A percentile compares a stretch with the other conserved stretches of the same genome.
phyloP scores from a whole-genome alignment of 1,284 basidiomycete genomes.

The Cutaneotrichosporon cutaneum region DNA sequence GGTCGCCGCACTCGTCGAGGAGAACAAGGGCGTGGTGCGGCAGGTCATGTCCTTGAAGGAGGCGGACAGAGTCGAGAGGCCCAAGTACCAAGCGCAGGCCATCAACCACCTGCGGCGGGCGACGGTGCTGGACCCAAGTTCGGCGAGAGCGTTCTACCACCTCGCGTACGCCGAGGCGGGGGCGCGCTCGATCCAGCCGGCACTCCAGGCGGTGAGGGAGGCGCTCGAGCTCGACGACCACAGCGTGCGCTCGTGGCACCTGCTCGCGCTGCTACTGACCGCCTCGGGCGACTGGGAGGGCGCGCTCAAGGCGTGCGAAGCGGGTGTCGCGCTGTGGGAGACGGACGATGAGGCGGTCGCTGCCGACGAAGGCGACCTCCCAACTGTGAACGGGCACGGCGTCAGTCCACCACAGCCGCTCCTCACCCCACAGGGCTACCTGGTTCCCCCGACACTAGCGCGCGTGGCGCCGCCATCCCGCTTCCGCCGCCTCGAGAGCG shows the following conservation, averaged over 20 bases:
- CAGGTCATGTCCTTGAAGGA: constrained; percentile 58
- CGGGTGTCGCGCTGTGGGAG: constrained; percentile 61
- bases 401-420: constrained; percentile 15
- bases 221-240: constrained; percentile 73
- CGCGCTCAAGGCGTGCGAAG: constrained; percentile 73
- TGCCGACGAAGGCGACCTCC: constrained; percentile 20
- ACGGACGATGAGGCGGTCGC: constrained; percentile 48
- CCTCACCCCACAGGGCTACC: constrained; percentile 12
- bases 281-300: constrained; percentile 77
- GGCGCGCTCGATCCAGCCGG: constrained; percentile 67
- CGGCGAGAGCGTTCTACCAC: constrained; percentile 69
- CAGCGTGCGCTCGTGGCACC: constrained; percentile 84
- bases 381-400: constrained; percentile 26
- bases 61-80: constrained; percentile 64
- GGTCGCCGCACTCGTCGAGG: constrained; percentile 41
- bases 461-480: not conserved
- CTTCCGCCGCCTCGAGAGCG: constrained; percentile 57
- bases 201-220: constrained; percentile 66
- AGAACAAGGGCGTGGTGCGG: constrained; percentile 50
- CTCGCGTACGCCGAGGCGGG: constrained; percentile 74
- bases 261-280: constrained; percentile 78
- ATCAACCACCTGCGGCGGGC: constrained; percentile 62
- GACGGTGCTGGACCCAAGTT: constrained; percentile 59
- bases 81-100: constrained; percentile 62
- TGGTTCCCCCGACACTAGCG: not conserved